Conservation (phyloP, 1,284 basidiomycete species). For the Heterobasidion occidentale region DNA sequence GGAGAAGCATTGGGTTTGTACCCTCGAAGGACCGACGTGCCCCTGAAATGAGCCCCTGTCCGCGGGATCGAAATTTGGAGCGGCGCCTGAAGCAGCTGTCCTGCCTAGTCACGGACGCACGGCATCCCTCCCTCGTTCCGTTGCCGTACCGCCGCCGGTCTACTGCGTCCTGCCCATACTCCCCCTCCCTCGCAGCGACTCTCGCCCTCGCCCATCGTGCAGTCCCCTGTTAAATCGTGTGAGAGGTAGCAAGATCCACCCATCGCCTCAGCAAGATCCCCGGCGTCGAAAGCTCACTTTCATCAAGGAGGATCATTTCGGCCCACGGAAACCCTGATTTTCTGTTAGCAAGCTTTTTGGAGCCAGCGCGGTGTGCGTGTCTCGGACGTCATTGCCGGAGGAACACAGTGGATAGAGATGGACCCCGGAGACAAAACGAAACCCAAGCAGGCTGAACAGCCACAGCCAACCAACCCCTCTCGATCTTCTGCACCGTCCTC, state of each 20-base stretch:
- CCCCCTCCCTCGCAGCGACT: background rate
- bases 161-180: background rate
- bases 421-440: background rate
- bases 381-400: background rate
- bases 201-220: background rate
- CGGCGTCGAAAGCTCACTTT: too few species aligned
- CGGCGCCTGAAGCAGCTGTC: background rate
- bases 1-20: background rate
- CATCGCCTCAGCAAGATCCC: too few species aligned
- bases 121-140: slow-evolving; percentile 5
- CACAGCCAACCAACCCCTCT: background rate
- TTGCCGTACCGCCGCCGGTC: slow-evolving; percentile 1
- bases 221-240: background rate
- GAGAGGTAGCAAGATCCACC: background rate
- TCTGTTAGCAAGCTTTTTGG: background rate
- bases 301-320: too few species aligned
- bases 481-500: background rate
- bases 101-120: background rate
- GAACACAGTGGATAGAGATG: background rate
- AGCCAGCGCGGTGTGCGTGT: background rate
- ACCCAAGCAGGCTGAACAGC: background rate
- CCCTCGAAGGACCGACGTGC: background rate
- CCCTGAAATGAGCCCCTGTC: background rate
- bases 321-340: background rate
- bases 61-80: background rate